These are phyloP conservation scores for Pyrenochaeta sp. DNA, from an alignment of 2,329 filamentous ascomycete genomes.

Conservation along the genomic window DNA sequence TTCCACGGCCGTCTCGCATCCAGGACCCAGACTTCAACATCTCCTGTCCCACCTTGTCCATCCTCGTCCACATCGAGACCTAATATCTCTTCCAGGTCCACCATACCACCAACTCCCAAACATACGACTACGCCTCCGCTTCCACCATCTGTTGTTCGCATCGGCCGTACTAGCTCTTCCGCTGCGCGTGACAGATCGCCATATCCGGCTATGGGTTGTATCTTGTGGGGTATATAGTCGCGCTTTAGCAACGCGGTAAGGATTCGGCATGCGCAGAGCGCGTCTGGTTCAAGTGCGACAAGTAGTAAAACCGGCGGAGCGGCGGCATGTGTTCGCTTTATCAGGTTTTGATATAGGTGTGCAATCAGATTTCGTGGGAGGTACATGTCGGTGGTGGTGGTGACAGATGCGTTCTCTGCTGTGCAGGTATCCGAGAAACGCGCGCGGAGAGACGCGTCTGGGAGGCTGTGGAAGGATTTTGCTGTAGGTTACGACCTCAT, in stretches of 20 bases:
- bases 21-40: constrained; percentile 95
- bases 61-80: constrained; percentile 76
- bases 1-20: constrained; percentile 96
- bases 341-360: constrained; percentile 89
- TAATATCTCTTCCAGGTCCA: constrained; percentile 83
- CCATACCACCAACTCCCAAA: constrained; percentile 88
- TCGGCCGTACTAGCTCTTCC: constrained; percentile 78
- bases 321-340: constrained; percentile 85
- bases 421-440: constrained; percentile 22
- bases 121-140: constrained; percentile 90
- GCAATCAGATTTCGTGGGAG: constrained; percentile 88
- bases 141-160: constrained; percentile 86
- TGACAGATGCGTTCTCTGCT: constrained; percentile 21
- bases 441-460: constrained; percentile 37
- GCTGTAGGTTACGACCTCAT: constrained; percentile 23
- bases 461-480: constrained; percentile 21
- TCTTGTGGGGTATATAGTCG: constrained; percentile 98
- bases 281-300: constrained; percentile 92
- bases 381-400: constrained; percentile 72
- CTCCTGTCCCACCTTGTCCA: constrained; percentile 70
- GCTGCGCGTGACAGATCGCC: constrained; percentile 84
- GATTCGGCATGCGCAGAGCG: constrained; percentile 93
- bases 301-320: constrained; percentile 91
- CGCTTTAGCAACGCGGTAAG: constrained; percentile 92
- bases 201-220: constrained; percentile 93